Evolutionary conservation across 192 early-diverging fungal species (phyloP), one percentile per base, ranked within the genome.

Genomic region (Backusella mclennaniae): DNA sequence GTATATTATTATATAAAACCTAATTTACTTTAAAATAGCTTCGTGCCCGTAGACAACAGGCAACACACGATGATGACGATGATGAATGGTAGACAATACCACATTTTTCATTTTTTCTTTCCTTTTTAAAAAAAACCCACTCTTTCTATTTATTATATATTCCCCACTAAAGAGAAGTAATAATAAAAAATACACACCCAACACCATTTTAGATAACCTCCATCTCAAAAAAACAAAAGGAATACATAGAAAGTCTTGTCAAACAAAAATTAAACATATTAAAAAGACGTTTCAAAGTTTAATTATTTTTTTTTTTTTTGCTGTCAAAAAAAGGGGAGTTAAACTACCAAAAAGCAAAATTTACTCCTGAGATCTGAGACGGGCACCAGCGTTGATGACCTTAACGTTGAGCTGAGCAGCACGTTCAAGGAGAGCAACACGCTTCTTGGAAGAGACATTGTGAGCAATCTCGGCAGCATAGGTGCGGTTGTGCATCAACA

Each of bases 401-500:
- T 96, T 97, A 82, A 99, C 90, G 89, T 95, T 92, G 71, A 99
- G 89, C 90, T 99, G 95, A 83, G 92, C 90, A 84, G 98, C 98
- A 77, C 96, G 93, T 89, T 96, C 92, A 77, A 98, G 81, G 78
- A 99, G 96, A 67, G 85, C 91, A 70, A 97, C 88, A 73, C 98
- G 90, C 89, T 99, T 98, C 89, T 92, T 92, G 86, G 96, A 93
- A 71, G 91, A 92, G 79, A 99, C 94, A 88, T 93, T 95, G 93
- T 97, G 96, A 84, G 96, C 97, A 81, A 99, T 98, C 91, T 99
- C 97, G 79, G 97, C 98, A 75, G 97, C 95, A 89, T 95, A 99
- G 84, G 92, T 92, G 84, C 95, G 93, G 97, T 99, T 99, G 91
- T 97, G 97, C 98, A 99, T 99, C 86, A 99, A 88, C 76, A 99